Evolutionary conservation across 768 basidiomycete species (phyloP).

Genomic region (Mycena galopus): DNA sequence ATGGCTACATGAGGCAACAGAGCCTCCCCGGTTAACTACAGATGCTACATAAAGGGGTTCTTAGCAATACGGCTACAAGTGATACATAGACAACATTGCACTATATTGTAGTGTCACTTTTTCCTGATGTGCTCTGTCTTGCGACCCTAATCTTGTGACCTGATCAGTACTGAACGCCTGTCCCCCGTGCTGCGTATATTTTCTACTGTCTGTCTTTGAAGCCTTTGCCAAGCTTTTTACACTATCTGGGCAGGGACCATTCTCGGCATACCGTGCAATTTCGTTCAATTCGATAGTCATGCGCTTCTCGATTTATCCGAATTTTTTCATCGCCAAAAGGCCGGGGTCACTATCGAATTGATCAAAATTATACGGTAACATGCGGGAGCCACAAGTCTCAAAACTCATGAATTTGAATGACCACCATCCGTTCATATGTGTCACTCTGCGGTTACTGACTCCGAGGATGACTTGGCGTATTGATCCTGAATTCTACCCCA

Average conservation of each 20-base stretch:
- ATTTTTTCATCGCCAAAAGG: neutral
- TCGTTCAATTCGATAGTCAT: neutral
- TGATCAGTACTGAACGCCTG: neutral
- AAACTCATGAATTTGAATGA: neutral
- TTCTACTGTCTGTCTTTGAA: neutral
- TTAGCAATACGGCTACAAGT: no score
- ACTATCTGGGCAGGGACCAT: neutral
- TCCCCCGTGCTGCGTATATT: neutral
- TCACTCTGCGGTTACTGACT: neutral
- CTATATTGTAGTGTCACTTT: no score
- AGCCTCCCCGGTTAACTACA: no score
- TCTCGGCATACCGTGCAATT: neutral
- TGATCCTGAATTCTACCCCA: neutral
- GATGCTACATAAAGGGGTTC: no score
- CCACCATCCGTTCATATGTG: neutral
- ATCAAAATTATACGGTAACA: constrained; percentile 2
- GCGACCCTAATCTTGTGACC: neutral
- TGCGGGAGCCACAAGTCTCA: neutral
- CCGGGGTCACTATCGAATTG: neutral
- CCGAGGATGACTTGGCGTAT: neutral
- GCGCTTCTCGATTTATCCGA: neutral
- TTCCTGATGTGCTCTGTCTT: no score
- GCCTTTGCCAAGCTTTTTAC: neutral
- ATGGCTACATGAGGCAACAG: no score
- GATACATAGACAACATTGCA: no score